A percentile compares a stretch with the other conserved stretches of the same genome.
Conservation (phyloP, 164 flowering plant genomes). For the Aristolochia fimbriata region DNA sequence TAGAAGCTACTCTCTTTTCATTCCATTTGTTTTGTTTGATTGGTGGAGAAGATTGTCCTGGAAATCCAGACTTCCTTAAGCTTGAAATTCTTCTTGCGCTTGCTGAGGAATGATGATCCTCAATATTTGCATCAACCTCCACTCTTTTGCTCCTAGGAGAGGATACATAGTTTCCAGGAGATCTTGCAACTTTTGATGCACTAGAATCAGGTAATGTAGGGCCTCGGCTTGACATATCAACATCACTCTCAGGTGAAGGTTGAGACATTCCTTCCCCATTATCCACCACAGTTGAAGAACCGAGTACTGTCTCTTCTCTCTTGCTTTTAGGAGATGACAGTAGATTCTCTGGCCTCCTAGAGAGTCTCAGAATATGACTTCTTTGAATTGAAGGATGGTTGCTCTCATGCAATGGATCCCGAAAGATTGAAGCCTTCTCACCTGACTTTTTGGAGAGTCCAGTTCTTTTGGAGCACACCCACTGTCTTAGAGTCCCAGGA, state of each 20-base stretch:
- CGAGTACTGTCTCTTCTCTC: slow-evolving; percentile 15
- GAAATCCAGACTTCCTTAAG: slow-evolving; percentile 15
- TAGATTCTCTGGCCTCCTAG: slow-evolving; percentile 11
- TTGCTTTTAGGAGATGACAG: slow-evolving; percentile 21
- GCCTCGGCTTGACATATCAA: slow-evolving; percentile 12
- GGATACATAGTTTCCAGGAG: slow-evolving; percentile 15
- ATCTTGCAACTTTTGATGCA: slow-evolving; percentile 9
- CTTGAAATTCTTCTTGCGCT: slow-evolving; percentile 15
- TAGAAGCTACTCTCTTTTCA: slow-evolving; percentile 6
- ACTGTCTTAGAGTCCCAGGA: slow-evolving; percentile 27
- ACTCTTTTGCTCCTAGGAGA: slow-evolving; percentile 17
- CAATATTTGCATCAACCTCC: slow-evolving; percentile 7
- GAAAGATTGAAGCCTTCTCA: slow-evolving; percentile 14
- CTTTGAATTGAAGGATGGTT: slow-evolving; percentile 17
- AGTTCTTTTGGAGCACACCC: slow-evolving; percentile 53
- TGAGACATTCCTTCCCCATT: slow-evolving; percentile 14
- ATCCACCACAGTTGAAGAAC: slow-evolving; percentile 7
- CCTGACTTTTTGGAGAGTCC: slow-evolving; percentile 29
- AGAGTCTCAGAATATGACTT: slow-evolving; percentile 6
- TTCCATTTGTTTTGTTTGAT: slow-evolving; percentile 8
- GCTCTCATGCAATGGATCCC: slow-evolving; percentile 18
- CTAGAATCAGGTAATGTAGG: slow-evolving; percentile 9
- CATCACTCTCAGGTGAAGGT: slow-evolving; percentile 11
- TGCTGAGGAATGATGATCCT: slow-evolving; percentile 9
- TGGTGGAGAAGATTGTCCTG: slow-evolving; percentile 8